Base-by-base conservation (phyloP, 345 rosid species). In the Viola odorata region DNA sequence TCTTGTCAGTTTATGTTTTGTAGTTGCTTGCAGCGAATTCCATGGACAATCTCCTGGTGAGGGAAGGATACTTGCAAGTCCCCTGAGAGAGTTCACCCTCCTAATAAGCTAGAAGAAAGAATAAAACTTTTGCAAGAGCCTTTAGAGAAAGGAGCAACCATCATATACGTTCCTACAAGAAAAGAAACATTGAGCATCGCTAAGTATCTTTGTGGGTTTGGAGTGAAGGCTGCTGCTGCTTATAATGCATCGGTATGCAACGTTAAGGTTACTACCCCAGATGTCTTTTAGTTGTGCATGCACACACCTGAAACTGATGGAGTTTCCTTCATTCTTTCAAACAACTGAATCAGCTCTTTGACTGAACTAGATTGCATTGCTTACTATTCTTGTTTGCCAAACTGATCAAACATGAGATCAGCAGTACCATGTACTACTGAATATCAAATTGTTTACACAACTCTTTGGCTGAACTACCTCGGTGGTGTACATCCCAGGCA, bases 161-260 rank as follows among this genome's bases (percentile, higher is more conserved):
- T 91, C 59, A 79, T 91, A 63, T 91, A 91, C 66, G 98, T 85
- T 75, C 95, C 95, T 50, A 86, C 98, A 47, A 82, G 98, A 69
- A 88, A 86, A 69, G 90, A 91, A 75, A 88, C 86, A 53, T 63
- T 86, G 72, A 71, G 68, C 70, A 80, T 88, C 51, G 85, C 95
- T 5, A 80, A 84, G 60, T 81, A 72, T 73, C 86, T 91, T 45
- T 82, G 82, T 73, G 66, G 72, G 47, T 72, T 40, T 65, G 95
- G 91, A 15, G 82, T 88, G 64, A 85, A 81, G 66, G 96, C 96
- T 77, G 95, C 98, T 77, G 95, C 98, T 70, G 95, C 96, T 74
- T 88, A 86, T 65, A 83, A 88, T 81, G 96, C 98, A 52, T 68
- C 73, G 75, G 95, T 88, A 86, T 68, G 64, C 12, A 10, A 50